Evolutionary conservation across 106 monocot genomes (phyloP), one percentile per base, ranked within the genome.

Genomic region (Narthecium ossifragum): DNA sequence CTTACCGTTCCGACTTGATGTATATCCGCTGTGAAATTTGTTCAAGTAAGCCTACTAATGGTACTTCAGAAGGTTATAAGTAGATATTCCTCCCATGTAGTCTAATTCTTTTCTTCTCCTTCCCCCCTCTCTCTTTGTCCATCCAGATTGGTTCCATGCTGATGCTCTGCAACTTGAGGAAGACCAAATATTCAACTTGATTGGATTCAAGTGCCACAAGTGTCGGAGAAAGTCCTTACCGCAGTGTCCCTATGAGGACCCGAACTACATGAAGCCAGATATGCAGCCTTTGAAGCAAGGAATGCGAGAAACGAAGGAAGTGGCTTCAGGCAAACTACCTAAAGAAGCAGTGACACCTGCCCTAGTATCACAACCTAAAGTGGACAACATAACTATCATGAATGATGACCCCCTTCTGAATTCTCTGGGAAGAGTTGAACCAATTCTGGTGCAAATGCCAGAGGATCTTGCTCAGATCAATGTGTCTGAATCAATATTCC

Each of bases 81-180:
- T n/a, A n/a, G n/a, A n/a, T n/a, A n/a, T n/a, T n/a, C n/a, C n/a
- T n/a, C n/a, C n/a, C n/a, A n/a, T 54, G 2, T 41, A 41, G 41
- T 41, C 41, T 2, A n/a, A 25, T 26, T 30, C 7, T 50, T 41
- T 56, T 10, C 18, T 45, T 18, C 15, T 50, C 24, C 39, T 12
- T 9, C 31, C 31, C 15, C 32, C 20, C 36, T 37, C 8, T 58
- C 22, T 22, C 26, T 51, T 18, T 18, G 50, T 50, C n/a, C 41
- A 8, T 70, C 15, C 85, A 93, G 88, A 47, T 57, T 93, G 93
- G 93, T 82, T 62, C 38, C 93, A 93, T 89, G 93, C 74, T 14
- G 93, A 85, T 55, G 81, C 93, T 24, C 29, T 93, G 51, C 51
- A 74, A 12, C 79, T 93, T 17, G 53, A 83, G 64, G 88, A 93